These are phyloP conservation scores for Dactylellina leptospora DNA, from an alignment of 2,329 filamentous ascomycete genomes.

Conservation along the genomic window DNA sequence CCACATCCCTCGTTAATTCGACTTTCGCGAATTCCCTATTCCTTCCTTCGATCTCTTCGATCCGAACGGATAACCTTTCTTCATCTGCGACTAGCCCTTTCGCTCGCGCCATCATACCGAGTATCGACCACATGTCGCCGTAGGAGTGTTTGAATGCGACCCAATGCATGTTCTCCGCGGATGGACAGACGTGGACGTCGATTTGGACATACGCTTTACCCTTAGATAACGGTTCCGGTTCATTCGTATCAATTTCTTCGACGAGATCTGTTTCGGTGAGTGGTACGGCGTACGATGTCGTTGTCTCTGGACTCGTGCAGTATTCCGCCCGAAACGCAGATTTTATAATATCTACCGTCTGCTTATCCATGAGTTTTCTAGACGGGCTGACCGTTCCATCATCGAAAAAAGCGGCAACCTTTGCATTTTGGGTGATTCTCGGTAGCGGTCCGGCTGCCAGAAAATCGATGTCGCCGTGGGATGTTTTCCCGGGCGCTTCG, in stretches of 20 bases:
- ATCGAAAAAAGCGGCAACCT: not conserved
- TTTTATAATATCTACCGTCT: conserved; percentile 13
- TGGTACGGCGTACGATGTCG: conserved; percentile 66
- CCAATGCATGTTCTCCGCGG: conserved; percentile 67
- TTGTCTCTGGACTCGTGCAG: conserved; percentile 32
- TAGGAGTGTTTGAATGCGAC: conserved; percentile 74
- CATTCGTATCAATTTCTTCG: not conserved
- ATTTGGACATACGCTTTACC: conserved; percentile 69
- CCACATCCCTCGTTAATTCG: conserved; percentile 69
- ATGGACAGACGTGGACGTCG: conserved; percentile 70
- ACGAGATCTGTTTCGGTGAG: conserved; percentile 58
- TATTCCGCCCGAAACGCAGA: conserved; percentile 22
- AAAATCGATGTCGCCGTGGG: conserved; percentile 78
- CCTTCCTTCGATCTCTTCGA: conserved; percentile 72
- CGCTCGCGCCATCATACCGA: conserved; percentile 71
- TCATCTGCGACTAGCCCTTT: conserved; percentile 74
- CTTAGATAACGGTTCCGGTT: not conserved
- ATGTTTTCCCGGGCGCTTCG: conserved; percentile 73
- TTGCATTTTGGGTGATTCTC: not conserved
- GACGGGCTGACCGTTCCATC: not conserved
- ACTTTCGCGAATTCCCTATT: conserved; percentile 69
- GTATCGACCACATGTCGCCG: conserved; percentile 74
- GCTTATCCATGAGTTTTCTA: conserved; percentile 1
- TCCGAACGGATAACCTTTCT: conserved; percentile 70
- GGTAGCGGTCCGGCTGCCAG: conserved; percentile 64